These are phyloP conservation scores for Fusarium lateritium DNA, from an alignment of 2,329 filamentous ascomycete genomes.

Conservation along the genomic window DNA sequence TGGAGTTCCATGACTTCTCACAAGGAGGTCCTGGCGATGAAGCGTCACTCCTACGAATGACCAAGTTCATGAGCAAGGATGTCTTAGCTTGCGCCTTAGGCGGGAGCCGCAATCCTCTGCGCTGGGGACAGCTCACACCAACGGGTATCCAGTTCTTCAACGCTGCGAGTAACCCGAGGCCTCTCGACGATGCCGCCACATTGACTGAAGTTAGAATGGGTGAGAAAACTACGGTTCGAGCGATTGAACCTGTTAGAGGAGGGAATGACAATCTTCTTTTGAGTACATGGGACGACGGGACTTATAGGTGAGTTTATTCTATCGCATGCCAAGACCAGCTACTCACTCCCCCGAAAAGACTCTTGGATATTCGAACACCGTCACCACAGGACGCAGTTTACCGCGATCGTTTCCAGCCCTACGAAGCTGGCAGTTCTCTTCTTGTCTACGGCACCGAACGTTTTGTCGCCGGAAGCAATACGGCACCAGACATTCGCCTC, in stretches of 20 bases:
- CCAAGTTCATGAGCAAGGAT: slow-evolving; percentile 63
- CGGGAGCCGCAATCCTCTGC: slow-evolving; percentile 59
- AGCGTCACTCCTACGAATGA: slow-evolving; percentile 49
- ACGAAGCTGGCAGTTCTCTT: slow-evolving; percentile 62
- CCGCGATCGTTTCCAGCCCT: slow-evolving; percentile 67
- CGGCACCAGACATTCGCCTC: slow-evolving; percentile 61
- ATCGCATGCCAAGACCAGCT: not conserved
- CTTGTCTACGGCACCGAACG: slow-evolving; percentile 65
- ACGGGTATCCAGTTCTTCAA: slow-evolving; percentile 59
- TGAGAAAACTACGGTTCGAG: slow-evolving; percentile 60
- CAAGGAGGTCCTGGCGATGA: slow-evolving; percentile 35
- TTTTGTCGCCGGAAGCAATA: slow-evolving; percentile 65
- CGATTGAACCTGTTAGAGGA: slow-evolving; percentile 61
- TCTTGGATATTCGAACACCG: slow-evolving; percentile 66
- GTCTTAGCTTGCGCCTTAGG: slow-evolving; percentile 63
- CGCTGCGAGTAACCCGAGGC: slow-evolving; percentile 52
- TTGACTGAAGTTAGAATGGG: slow-evolving; percentile 48
- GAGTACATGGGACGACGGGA: slow-evolving; percentile 69
- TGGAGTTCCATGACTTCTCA: slow-evolving; percentile 49
- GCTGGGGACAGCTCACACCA: slow-evolving; percentile 63
- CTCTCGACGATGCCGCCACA: slow-evolving; percentile 30
- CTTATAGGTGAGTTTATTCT: slow-evolving; percentile 54
- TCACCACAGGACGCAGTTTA: slow-evolving; percentile 64
- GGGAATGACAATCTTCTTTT: slow-evolving; percentile 61
- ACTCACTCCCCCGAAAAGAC: slow-evolving; percentile 45